Conservation (phyloP, 2,329 filamentous ascomycete species). For the Arthroderma uncinatum region DNA sequence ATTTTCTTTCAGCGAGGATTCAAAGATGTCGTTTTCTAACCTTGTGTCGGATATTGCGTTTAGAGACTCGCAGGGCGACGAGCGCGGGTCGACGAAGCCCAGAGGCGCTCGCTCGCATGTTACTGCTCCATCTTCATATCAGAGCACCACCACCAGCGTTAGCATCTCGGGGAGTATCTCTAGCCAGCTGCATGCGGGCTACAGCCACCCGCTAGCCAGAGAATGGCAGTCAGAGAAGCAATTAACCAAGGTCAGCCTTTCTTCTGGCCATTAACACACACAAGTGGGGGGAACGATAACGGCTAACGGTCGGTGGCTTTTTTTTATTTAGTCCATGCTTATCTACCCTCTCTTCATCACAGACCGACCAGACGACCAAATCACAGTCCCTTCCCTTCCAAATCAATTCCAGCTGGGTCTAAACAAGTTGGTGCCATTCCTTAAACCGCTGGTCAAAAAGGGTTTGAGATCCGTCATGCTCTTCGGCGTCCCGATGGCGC, state of each 20-base stretch:
- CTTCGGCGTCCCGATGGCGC: conserved; percentile 80
- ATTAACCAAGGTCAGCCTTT: conserved; percentile 59
- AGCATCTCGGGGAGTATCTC: conserved; percentile 56
- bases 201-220: conserved; percentile 66
- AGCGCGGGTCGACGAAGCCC: conserved; percentile 36
- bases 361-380: conserved; percentile 86
- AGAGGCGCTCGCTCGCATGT: conserved; percentile 27
- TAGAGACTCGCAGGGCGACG: conserved; percentile 32
- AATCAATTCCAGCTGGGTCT: conserved; percentile 81
- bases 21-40: conserved; percentile 39
- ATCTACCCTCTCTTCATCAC: conserved; percentile 97
- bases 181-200: conserved; percentile 72
- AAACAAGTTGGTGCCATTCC: conserved; percentile 73
- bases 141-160: conserved; percentile 39
- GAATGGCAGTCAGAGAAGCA: conserved; percentile 77
- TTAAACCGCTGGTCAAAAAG: conserved; percentile 77
- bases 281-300: neutral
- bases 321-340: conserved; percentile 69
- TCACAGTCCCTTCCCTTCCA: conserved; percentile 77
- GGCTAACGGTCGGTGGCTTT: conserved; percentile 7
- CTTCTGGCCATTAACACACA: neutral
- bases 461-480: conserved; percentile 87
- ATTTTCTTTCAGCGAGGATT: neutral
- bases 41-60: conserved; percentile 41
- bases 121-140: conserved; percentile 35